Evolutionary conservation across 495 filamentous ascomycete species (phyloP).

Genomic region (Hypoxylon fragiforme): DNA sequence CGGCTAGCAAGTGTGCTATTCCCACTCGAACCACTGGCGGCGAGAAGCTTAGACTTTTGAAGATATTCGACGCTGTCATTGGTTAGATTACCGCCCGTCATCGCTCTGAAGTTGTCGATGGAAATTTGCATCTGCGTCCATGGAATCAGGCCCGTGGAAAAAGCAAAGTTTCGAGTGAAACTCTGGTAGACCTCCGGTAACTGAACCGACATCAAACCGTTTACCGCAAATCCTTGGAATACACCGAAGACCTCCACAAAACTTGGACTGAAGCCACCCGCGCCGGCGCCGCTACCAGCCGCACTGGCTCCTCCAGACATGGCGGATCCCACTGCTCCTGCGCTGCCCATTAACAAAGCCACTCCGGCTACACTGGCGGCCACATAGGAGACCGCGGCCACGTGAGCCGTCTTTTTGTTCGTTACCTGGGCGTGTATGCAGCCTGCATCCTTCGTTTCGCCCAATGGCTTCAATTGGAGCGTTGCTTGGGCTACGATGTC

Average conservation of each 20-base stretch:
- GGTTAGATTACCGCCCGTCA: constrained; percentile 86
- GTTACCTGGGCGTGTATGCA: constrained; percentile 80
- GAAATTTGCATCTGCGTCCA: constrained; percentile 78
- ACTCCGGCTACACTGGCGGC: constrained; percentile 87
- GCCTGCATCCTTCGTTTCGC: constrained; percentile 65
- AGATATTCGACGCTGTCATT: constrained; percentile 75
- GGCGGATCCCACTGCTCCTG: constrained; percentile 69
- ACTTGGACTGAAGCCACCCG: constrained; percentile 72
- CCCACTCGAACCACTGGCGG: constrained; percentile 52
- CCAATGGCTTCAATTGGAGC: constrained; percentile 68
- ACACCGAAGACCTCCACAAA: constrained; percentile 86
- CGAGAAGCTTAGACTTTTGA: constrained; percentile 70
- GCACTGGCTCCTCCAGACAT: constrained; percentile 49
- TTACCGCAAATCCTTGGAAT: constrained; percentile 93
- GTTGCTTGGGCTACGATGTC: constrained; percentile 89
- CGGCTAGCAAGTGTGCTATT: constrained; percentile 51
- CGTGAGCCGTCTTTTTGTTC: constrained; percentile 80
- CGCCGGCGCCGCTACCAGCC: constrained; percentile 51
- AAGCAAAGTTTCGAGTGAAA: constrained; percentile 91
- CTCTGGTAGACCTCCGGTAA: constrained; percentile 85
- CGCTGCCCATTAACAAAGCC: constrained; percentile 72
- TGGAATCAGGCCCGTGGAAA: constrained; percentile 81
- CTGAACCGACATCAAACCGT: constrained; percentile 90
- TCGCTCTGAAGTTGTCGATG: constrained; percentile 81
- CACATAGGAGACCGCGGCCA: constrained; percentile 79